Conservation (phyloP, 176 grass and related monocot genomes). For the Oryza officinalis region DNA sequence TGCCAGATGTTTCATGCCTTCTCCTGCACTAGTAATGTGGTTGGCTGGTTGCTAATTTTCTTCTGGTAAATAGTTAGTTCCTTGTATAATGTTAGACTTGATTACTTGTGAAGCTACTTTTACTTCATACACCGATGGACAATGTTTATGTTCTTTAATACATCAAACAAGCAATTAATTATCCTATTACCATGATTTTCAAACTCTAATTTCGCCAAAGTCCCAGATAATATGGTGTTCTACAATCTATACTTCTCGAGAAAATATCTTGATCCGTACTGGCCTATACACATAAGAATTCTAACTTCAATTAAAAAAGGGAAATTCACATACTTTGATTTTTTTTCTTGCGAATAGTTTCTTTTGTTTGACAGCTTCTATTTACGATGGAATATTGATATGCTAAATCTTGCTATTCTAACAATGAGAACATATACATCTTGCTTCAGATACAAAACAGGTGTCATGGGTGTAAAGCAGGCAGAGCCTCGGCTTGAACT, state of each 20-base stretch:
- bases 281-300: too few species aligned
- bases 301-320: neutral
- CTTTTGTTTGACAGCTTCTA: neutral
- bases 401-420: neutral
- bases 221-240: neutral
- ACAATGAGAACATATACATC: neutral
- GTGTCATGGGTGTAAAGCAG: conserved; percentile 80
- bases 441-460: conserved; percentile 77
- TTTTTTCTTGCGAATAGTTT: neutral
- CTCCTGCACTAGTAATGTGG: neutral
- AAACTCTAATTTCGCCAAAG: neutral
- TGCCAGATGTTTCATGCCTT: neutral
- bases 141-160: neutral
- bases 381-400: neutral
- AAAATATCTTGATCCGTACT: neutral
- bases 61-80: neutral
- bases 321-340: neutral
- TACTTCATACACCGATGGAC: neutral
- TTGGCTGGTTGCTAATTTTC: conserved; percentile 6
- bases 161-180: neutral
- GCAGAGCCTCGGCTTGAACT: conserved; percentile 75
- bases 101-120: conserved; percentile 1
- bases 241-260: neutral
- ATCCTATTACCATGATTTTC: neutral
- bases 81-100: neutral